Base-by-base conservation (phyloP, 305 asterid species). In the Nicotiana rustica region DNA sequence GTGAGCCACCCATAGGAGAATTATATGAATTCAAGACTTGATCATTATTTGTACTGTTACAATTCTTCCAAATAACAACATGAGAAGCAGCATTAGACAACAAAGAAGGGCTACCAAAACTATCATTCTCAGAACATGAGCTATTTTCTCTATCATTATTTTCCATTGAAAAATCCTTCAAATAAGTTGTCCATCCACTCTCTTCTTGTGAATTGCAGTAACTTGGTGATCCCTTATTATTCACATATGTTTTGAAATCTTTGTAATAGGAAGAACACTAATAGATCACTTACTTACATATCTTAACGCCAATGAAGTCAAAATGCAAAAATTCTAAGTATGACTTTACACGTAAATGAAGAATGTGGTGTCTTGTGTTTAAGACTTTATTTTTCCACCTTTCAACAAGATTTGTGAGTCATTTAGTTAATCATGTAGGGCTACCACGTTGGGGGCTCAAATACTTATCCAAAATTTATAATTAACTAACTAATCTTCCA, bases 1-100 rank as follows among this genome's bases (percentile, higher is more conserved):
- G 29, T 25, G 29, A 25, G 29, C 29, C 29, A 25, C 29, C 29
- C 29, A 25, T 25, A 25, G 29, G 85, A 14, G 86, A 81, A 29
- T 31, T 31, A 1, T 35, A 31, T 41, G 62, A 66, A 62, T 29
- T 19, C 1, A 18, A 12, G 0, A 71, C 25, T 79, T 83, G 79
- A 19, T 68, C 31, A 10, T 25, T 25, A 25, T 25, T 25, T 25
- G 21, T 47, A 33, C 82, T 81, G 1, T 83, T 49, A 19, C 57
- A 41, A 10, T 85, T 89, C 17, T 92, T 83, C 94, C 91, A 87
- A 35, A 3, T 3, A 31, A 88, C 89, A 4, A 69, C 82, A 66
- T 85, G 82, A 82, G 89, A 80, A 4, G 89, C 88, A 83, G 97
- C 97, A 83, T 88, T 89, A 70, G 90, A 88, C 29, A 84, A 70